These are phyloP conservation scores for Sphagnum fallax DNA, from an alignment of 228 moss, liverwort and hornwort genomes.

Conservation along the genomic window DNA sequence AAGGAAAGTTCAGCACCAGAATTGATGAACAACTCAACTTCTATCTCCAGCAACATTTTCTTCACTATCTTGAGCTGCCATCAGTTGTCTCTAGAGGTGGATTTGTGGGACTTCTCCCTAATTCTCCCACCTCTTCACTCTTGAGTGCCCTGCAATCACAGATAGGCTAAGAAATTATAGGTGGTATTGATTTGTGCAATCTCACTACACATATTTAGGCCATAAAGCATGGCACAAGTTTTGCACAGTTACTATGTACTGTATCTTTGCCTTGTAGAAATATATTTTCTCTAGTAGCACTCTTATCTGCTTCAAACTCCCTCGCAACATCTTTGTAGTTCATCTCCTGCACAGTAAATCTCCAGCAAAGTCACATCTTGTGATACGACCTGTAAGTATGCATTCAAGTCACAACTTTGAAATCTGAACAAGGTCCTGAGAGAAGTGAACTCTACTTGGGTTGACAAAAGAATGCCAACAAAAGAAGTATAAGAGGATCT, in stretches of 20 bases:
- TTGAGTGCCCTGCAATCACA: slow-evolving; percentile 7
- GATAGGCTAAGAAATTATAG: neutral
- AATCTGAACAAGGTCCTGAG: too few relatives aligned
- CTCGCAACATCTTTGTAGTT: slow-evolving; percentile 23
- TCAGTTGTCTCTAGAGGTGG: too few relatives aligned
- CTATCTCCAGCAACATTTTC: too few relatives aligned
- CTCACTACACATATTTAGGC: too few relatives aligned
- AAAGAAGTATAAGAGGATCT: neutral
- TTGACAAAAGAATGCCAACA: neutral
- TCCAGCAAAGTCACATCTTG: neutral
- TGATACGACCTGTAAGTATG: neutral
- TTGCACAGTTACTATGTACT: slow-evolving; percentile 4
- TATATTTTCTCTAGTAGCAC: slow-evolving; percentile 35
- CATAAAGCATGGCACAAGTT: neutral
- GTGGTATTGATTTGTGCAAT: neutral
- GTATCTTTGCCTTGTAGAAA: slow-evolving; percentile 29
- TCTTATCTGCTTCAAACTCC: slow-evolving; percentile 45
- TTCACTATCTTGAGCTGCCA: too few relatives aligned
- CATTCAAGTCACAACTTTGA: neutral
- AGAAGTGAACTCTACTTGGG: neutral
- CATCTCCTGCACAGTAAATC: slow-evolving; percentile 15
- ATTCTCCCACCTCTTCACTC: slow-evolving; percentile 1
- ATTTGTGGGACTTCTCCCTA: neutral
- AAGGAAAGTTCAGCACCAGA: too few relatives aligned
- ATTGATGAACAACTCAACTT: too few relatives aligned